phyloP scores from a whole-genome alignment of 176 grass and related monocot species.

The Musa itinerans region DNA sequence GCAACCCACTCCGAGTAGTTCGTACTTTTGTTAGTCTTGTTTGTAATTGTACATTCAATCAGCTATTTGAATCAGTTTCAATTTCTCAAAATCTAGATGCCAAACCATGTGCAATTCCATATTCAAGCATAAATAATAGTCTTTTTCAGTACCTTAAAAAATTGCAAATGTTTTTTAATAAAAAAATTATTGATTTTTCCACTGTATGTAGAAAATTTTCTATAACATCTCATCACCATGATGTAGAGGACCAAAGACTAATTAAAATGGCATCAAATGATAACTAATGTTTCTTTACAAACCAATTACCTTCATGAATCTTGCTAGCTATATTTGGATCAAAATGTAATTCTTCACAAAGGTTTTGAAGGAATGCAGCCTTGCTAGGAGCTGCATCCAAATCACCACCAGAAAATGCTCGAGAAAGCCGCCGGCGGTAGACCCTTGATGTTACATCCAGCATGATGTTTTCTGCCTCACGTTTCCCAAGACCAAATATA shows the following conservation, averaged over 20 bases:
- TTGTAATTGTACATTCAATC: too few species aligned
- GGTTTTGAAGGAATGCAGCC: slow-evolving; percentile 84
- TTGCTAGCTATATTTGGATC: slow-evolving; percentile 83
- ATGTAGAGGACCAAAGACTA: not conserved
- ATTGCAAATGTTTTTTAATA: too few species aligned
- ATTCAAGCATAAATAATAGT: too few species aligned
- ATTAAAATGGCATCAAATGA: not conserved
- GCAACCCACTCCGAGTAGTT: too few species aligned
- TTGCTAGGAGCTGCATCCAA: slow-evolving; percentile 80
- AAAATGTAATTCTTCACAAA: slow-evolving; percentile 85
- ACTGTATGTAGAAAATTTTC: too few species aligned
- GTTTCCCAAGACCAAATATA: slow-evolving; percentile 93
- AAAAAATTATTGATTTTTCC: too few species aligned
- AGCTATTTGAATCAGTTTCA: too few species aligned
- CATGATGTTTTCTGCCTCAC: slow-evolving; percentile 74
- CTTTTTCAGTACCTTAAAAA: too few species aligned
- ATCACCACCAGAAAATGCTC: slow-evolving; percentile 57
- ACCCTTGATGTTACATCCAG: slow-evolving; percentile 76
- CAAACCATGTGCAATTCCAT: too few species aligned
- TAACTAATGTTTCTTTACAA: not conserved
- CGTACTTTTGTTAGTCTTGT: too few species aligned
- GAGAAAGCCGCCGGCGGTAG: slow-evolving; percentile 78
- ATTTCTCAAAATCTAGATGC: too few species aligned
- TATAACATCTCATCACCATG: not conserved
- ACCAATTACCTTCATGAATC: slow-evolving; percentile 81